Percentiles rank a stretch among this genome's conserved stretches.
Conservation (phyloP, 1,284 basidiomycete species). For the Rhodotorula sp. region DNA sequence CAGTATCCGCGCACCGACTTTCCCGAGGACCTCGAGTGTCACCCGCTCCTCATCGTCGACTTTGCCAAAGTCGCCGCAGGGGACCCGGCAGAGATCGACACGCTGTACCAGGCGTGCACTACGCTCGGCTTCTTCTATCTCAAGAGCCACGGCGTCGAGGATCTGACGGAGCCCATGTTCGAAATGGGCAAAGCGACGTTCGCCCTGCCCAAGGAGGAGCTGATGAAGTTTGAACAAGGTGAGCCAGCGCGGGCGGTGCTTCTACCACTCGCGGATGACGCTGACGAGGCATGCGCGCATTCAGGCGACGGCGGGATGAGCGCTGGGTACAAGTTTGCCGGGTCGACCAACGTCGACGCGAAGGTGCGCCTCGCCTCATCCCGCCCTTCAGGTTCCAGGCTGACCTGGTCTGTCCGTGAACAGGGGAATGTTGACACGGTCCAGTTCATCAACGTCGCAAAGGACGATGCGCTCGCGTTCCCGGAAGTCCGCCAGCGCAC, state of each 20-base stretch:
- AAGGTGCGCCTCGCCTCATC: slow-evolving; percentile 35
- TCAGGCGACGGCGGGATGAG: slow-evolving; percentile 60
- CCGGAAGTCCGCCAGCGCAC: slow-evolving; percentile 33
- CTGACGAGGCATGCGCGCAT: too few relatives aligned
- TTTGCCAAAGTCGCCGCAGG: slow-evolving; percentile 53
- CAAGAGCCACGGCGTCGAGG: slow-evolving; percentile 62
- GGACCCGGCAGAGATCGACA: slow-evolving; percentile 30
- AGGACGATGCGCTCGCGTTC: slow-evolving; percentile 34
- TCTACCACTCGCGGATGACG: too few relatives aligned
- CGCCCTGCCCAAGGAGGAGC: slow-evolving; percentile 63
- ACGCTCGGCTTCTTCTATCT: slow-evolving; percentile 43
- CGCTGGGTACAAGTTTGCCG: slow-evolving; percentile 59
- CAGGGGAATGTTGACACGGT: slow-evolving; percentile 59
- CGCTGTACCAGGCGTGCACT: slow-evolving; percentile 34
- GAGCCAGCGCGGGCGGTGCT: too few relatives aligned
- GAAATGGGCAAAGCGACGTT: slow-evolving; percentile 62
- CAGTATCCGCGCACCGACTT: slow-evolving; percentile 51
- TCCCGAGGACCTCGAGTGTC: slow-evolving; percentile 58
- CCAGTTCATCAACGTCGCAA: slow-evolving; percentile 62
- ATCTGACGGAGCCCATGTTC: slow-evolving; percentile 59
- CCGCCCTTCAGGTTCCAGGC: not conserved
- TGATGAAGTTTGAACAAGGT: slow-evolving; percentile 65
- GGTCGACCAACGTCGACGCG: slow-evolving; percentile 64
- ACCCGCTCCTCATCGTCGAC: slow-evolving; percentile 60
- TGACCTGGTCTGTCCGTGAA: not conserved